phyloP scores from a whole-genome alignment of 2,329 filamentous ascomycete species.

The Canariomyces notabilis region DNA sequence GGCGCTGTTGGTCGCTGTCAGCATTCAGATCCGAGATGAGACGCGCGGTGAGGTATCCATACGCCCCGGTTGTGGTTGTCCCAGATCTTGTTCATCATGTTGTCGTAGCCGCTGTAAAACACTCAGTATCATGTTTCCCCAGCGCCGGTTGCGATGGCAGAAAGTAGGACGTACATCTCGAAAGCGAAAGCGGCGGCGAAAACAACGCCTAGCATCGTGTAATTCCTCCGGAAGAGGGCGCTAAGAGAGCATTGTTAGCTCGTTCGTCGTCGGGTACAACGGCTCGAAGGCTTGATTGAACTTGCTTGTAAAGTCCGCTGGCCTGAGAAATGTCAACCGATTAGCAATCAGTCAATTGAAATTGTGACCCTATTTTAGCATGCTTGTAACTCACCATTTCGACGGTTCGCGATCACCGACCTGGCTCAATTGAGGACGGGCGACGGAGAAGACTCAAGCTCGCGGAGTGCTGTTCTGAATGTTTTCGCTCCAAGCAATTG shows the following conservation, averaged over 20 bases:
- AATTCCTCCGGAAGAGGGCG: constrained; percentile 80
- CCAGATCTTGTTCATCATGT: constrained; percentile 79
- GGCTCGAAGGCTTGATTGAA: constrained; percentile 23
- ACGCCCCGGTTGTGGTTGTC: constrained; percentile 87
- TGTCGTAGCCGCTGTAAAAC: constrained; percentile 69
- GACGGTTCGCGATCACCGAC: constrained; percentile 22
- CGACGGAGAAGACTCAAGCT: too few species aligned
- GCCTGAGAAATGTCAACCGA: constrained; percentile 30
- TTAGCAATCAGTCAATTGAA: constrained; percentile 1
- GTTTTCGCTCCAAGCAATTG: constrained; percentile 17
- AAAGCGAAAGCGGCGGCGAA: constrained; percentile 86
- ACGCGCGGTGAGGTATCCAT: constrained; percentile 30
- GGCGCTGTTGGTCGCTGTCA: constrained; percentile 58
- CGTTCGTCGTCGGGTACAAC: constrained; percentile 1
- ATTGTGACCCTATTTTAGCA: not conserved
- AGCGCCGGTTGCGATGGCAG: constrained; percentile 13
- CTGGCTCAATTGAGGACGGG: constrained; percentile 15
- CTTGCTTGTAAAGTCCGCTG: constrained; percentile 56
- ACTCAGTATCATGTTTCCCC: constrained; percentile 15
- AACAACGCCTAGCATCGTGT: constrained; percentile 77
- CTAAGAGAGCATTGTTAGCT: constrained; percentile 44
- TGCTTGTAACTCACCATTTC: constrained; percentile 52
- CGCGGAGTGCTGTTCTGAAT: constrained; percentile 16
- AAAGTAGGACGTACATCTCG: constrained; percentile 72
- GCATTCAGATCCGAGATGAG: constrained; percentile 15